Percentiles rank a stretch among this genome's conserved stretches.
These are phyloP conservation scores for Talaromyces piceae DNA, from an alignment of 2,329 filamentous ascomycete genomes.

Conservation along the genomic window DNA sequence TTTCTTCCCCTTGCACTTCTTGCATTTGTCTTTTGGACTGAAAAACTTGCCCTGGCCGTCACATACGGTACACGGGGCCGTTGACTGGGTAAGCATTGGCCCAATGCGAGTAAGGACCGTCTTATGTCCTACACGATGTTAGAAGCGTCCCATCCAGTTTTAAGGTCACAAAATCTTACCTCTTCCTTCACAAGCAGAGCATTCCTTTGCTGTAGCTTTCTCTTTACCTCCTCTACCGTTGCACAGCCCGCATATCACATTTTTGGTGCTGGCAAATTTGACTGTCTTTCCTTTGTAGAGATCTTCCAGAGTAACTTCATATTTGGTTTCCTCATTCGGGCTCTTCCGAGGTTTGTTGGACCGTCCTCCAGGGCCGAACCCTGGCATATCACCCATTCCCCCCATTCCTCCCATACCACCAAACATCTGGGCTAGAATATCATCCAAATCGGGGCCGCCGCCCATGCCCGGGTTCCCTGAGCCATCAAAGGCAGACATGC, in stretches of 20 bases:
- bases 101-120: conserved; percentile 76
- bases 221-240: conserved; percentile 87
- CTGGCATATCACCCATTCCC: conserved; percentile 45
- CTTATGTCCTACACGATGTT: conserved; percentile 48
- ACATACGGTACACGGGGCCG: conserved; percentile 74
- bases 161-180: conserved; percentile 39
- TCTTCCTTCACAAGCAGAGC: conserved; percentile 74
- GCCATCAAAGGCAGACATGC: conserved; percentile 91
- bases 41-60: conserved; percentile 76
- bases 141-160: neutral
- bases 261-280: conserved; percentile 92
- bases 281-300: conserved; percentile 98
- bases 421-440: conserved; percentile 91
- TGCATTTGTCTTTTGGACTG: conserved; percentile 96
- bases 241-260: conserved; percentile 78
- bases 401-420: conserved; percentile 10
- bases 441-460: conserved; percentile 70
- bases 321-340: conserved; percentile 78
- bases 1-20: conserved; percentile 94
- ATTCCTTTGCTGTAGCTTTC: conserved; percentile 75
- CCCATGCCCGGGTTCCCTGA: conserved; percentile 57
- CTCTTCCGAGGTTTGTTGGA: conserved; percentile 53
- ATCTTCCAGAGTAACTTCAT: conserved; percentile 86
- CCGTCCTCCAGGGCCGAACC: conserved; percentile 35
- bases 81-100: conserved; percentile 74